phyloP scores from a whole-genome alignment of 768 basidiomycete genomes.

The Lyophyllum shimeji region DNA sequence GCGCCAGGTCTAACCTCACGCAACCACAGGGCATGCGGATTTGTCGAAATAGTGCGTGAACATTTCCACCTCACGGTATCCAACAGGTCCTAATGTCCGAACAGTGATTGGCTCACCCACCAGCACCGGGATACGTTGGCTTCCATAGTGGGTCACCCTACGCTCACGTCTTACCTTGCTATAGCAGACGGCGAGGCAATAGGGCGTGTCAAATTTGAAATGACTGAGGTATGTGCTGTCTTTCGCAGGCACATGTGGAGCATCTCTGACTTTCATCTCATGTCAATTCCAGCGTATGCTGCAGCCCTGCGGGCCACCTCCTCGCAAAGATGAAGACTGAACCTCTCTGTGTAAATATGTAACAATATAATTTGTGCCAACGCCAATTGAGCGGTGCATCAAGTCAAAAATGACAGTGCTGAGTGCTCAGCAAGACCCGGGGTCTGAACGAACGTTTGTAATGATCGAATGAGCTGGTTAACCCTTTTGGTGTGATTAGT shows the following conservation, averaged over 20 bases:
- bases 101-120: constrained; percentile 95
- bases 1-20: constrained; percentile 4
- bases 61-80: constrained; percentile 7
- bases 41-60: constrained; percentile 86
- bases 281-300: constrained; percentile 76
- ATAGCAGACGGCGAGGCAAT: constrained; percentile 95
- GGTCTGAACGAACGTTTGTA: neutral
- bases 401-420: constrained; percentile 11
- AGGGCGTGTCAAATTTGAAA: constrained; percentile 88
- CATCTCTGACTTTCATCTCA: neutral
- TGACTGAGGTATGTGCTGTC: constrained; percentile 75
- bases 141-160: constrained; percentile 89
- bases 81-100: constrained; percentile 13
- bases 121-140: constrained; percentile 96
- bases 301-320: constrained; percentile 92
- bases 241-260: constrained; percentile 9
- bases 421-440: constrained; percentile 3
- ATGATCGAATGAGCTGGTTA: constrained; percentile 11
- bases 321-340: constrained; percentile 83
- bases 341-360: constrained; percentile 1
- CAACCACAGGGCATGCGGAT: constrained; percentile 82
- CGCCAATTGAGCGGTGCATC: constrained; percentile 8
- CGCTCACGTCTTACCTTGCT: constrained; percentile 82
- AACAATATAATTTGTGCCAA: neutral
- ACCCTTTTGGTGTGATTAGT: neutral